Conservation (phyloP, 2,329 filamentous ascomycete genomes). For the Talaromyces atroroseus region DNA sequence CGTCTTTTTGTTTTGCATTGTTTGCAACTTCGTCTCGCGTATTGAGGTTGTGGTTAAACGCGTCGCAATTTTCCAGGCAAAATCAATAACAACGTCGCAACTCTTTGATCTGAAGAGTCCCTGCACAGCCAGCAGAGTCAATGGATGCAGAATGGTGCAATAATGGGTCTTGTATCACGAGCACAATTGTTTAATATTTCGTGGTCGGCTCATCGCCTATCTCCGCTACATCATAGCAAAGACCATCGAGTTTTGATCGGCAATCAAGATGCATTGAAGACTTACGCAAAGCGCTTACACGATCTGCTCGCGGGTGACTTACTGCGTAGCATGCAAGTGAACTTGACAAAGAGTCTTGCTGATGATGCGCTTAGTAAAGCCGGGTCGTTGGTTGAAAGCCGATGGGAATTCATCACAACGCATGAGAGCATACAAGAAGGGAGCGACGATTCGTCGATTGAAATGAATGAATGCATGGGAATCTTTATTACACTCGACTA, state of each 20-base stretch:
- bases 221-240: constrained; percentile 48
- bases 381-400: constrained; percentile 44
- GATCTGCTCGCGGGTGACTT: constrained; percentile 47
- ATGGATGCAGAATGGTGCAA: background rate
- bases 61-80: background rate
- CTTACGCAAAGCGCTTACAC: constrained; percentile 45
- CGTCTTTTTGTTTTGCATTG: background rate
- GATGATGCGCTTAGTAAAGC: constrained; percentile 31
- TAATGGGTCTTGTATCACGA: constrained; percentile 23
- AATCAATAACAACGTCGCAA: background rate
- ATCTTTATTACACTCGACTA: constrained; percentile 47
- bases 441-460: constrained; percentile 11
- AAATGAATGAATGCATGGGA: constrained; percentile 34
- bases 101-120: background rate
- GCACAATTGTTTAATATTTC: constrained; percentile 49
- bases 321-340: constrained; percentile 42
- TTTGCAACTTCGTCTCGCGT: background rate
- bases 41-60: no score
- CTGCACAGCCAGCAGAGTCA: background rate
- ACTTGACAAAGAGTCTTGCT: constrained; percentile 24
- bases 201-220: constrained; percentile 50
- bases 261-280: constrained; percentile 33
- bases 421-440: constrained; percentile 21
- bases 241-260: constrained; percentile 31
- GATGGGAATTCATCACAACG: constrained; percentile 36